phyloP scores from a whole-genome alignment of 768 basidiomycete genomes.

The Lactifluus echinatus region DNA sequence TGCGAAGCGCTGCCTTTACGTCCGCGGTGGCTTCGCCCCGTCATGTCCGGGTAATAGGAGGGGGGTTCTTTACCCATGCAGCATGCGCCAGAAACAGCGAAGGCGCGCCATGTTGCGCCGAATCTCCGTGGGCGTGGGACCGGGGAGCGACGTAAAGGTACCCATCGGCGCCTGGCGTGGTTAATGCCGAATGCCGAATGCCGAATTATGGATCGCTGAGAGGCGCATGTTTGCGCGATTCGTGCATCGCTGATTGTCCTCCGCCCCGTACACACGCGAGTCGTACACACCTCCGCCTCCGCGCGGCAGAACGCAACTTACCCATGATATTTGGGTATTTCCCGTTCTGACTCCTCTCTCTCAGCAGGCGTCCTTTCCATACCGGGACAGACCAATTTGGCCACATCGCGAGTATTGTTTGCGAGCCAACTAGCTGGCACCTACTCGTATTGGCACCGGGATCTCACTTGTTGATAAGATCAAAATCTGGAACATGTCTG shows the following conservation, averaged over 20 bases:
- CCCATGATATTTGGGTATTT: not conserved
- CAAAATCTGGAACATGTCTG: constrained; percentile 8
- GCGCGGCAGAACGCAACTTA: not conserved
- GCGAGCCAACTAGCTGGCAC: not conserved
- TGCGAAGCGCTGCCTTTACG: constrained; percentile 13
- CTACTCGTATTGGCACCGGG: not conserved
- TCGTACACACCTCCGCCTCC: not conserved
- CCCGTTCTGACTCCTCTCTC: not conserved
- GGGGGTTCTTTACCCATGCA: not conserved
- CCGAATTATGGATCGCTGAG: not conserved
- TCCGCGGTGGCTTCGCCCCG: constrained; percentile 11
- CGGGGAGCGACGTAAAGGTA: not conserved
- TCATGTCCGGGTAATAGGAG: constrained; percentile 3
- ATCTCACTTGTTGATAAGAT: constrained; percentile 11
- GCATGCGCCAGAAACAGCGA: not conserved
- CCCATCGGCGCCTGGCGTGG: not conserved
- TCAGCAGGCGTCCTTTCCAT: not conserved
- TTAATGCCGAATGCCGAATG: not conserved
- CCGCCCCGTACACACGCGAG: constrained; percentile 4
- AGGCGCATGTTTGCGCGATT: not conserved
- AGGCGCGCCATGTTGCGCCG: constrained; percentile 3
- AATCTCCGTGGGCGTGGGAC: constrained; percentile 13
- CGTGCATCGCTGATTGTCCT: not conserved
- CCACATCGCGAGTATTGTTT: not conserved
- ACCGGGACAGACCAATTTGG: not conserved